These are phyloP conservation scores for Zygnema cylindricum DNA, from an alignment of 139 green algal genomes.

Conservation along the genomic window DNA sequence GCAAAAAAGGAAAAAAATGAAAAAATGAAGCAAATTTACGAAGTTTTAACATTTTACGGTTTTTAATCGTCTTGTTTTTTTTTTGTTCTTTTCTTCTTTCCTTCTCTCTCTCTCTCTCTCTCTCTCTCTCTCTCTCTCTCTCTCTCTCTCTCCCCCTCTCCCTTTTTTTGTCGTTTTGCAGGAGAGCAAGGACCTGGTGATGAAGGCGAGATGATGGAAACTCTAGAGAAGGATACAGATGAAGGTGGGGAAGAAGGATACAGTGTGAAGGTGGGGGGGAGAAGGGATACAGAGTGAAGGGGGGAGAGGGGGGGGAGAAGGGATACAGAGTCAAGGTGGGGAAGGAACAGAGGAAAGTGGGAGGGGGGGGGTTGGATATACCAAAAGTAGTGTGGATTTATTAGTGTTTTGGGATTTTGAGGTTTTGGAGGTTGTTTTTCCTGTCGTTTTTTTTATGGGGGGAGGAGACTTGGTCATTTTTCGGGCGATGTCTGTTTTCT, in stretches of 20 bases:
- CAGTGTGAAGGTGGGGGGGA: constrained; percentile 8
- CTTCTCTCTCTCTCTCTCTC: too few species aligned
- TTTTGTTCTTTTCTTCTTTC: too few species aligned
- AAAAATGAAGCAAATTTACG: not conserved
- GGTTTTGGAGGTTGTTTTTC: too few species aligned
- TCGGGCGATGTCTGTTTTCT: too few species aligned
- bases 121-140: too few species aligned
- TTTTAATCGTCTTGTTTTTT: too few species aligned
- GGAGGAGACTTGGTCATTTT: too few species aligned
- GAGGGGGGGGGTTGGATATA: not conserved
- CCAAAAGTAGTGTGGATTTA: not conserved
- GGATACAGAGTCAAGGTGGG: not conserved
- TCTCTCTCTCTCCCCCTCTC: too few species aligned
- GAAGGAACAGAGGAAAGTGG: not conserved
- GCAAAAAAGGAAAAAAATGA: constrained; percentile 1
- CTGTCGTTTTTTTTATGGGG: too few species aligned
- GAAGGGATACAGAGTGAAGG: not conserved
- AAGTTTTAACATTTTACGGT: not conserved
- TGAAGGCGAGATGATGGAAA: constrained; percentile 24
- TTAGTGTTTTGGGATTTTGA: too few species aligned
- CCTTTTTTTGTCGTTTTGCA: not conserved
- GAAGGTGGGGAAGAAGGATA: constrained; percentile 2
- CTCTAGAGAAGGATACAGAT: too few species aligned
- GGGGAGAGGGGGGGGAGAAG: constrained; percentile 7
- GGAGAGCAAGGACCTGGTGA: constrained; percentile 27